Evolutionary conservation across 2,329 filamentous ascomycete genomes (phyloP).

Genomic region (Paramyrothecium sp.): DNA sequence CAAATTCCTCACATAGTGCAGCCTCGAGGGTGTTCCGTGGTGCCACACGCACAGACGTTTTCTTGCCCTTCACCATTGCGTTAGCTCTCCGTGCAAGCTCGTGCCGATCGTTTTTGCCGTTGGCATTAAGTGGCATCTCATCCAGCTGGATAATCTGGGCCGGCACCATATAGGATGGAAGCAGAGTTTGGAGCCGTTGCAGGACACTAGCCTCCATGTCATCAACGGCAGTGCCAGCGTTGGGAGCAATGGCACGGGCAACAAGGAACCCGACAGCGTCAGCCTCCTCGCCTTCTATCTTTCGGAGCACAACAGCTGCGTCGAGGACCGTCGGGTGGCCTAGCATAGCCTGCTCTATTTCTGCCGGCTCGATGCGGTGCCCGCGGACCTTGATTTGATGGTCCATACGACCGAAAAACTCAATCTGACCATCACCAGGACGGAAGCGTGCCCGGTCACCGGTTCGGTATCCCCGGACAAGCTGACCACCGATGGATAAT

Average conservation of each 20-base stretch:
- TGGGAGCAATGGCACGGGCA: neutral
- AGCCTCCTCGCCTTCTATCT: neutral
- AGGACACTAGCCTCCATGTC: constrained; percentile 1
- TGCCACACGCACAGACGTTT: constrained; percentile 13
- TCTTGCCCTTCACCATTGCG: constrained; percentile 2
- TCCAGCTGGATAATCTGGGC: neutral
- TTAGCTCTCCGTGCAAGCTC: neutral
- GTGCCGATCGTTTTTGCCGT: neutral
- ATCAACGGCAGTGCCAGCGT: neutral
- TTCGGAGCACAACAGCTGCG: neutral
- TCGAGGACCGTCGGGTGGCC: neutral
- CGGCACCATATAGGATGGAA: constrained; percentile 5
- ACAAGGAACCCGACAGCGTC: neutral
- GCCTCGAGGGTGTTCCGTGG: constrained; percentile 18
- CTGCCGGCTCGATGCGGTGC: constrained; percentile 24
- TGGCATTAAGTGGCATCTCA: neutral
- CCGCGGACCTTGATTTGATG: constrained; percentile 27
- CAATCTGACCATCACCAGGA: constrained; percentile 16
- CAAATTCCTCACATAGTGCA: constrained; percentile 14
- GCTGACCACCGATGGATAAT: constrained; percentile 3
- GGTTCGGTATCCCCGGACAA: constrained; percentile 18
- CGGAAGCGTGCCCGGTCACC: constrained; percentile 22
- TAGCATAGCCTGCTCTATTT: constrained; percentile 19
- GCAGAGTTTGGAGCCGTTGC: neutral
- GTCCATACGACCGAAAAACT: constrained; percentile 25